phyloP scores from a whole-genome alignment of 768 basidiomycete species.

The Tylopilus rubrobrunneus region DNA sequence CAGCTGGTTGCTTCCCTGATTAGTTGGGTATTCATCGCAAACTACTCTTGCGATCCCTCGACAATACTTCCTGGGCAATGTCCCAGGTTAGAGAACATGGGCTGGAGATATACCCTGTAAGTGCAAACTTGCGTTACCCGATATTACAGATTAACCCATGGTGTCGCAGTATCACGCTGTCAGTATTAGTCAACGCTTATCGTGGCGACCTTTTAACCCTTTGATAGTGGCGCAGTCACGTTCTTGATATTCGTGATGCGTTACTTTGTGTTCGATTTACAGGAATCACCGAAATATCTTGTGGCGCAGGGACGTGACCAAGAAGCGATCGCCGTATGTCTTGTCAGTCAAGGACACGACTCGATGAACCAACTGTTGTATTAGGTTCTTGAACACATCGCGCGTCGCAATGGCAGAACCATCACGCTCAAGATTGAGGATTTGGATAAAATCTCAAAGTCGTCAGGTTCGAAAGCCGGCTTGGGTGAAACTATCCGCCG shows the following conservation, averaged over 20 bases:
- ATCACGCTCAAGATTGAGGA: slow-evolving; percentile 45
- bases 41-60: slow-evolving; percentile 45
- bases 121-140: not conserved
- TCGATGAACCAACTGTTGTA: not conserved
- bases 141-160: not conserved
- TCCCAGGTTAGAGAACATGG: slow-evolving; percentile 48
- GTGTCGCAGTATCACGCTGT: slow-evolving; percentile 38
- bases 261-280: slow-evolving; percentile 53
- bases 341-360: not conserved
- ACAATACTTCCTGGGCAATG: slow-evolving; percentile 39
- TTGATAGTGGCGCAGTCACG: slow-evolving; percentile 42
- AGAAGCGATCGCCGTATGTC: slow-evolving; percentile 45
- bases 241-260: slow-evolving; percentile 52
- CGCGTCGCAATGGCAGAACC: slow-evolving; percentile 42
- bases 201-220: not conserved
- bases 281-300: slow-evolving; percentile 62
- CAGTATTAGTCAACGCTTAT: slow-evolving; percentile 12
- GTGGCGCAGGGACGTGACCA: slow-evolving; percentile 53
- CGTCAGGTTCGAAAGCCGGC: slow-evolving; percentile 10
- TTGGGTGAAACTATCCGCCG: slow-evolving; percentile 26
- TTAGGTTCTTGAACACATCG: slow-evolving; percentile 47
- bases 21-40: slow-evolving; percentile 54
- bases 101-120: slow-evolving; percentile 56
- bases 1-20: slow-evolving; percentile 48
- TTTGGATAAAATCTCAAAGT: slow-evolving; percentile 31